A percentile compares a stretch with the other conserved stretches of the same genome.
Evolutionary conservation across 1,139 yeast species (phyloP).

Genomic region (Nadsonia commutata): DNA sequence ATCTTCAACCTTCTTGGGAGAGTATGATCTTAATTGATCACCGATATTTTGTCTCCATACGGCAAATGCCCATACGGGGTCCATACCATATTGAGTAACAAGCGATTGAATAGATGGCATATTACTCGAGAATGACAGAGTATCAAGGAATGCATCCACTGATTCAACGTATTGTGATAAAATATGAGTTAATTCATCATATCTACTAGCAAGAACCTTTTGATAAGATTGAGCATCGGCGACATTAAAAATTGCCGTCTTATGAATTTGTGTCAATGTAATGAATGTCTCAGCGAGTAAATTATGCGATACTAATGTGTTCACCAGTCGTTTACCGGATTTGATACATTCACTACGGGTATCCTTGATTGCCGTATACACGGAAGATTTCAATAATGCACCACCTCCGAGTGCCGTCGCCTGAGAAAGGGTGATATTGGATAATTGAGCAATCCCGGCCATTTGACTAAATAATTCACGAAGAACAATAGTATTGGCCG

Average conservation of each 20-base stretch:
- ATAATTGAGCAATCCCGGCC: slow-evolving; percentile 67
- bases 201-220: slow-evolving; percentile 55
- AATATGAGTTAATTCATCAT: slow-evolving; percentile 57
- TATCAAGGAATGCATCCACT: slow-evolving; percentile 21
- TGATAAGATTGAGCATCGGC: slow-evolving; percentile 36
- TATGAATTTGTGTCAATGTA: slow-evolving; percentile 39
- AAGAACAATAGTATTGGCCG: slow-evolving; percentile 52
- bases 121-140: slow-evolving; percentile 8
- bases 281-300: slow-evolving; percentile 51
- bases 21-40: slow-evolving; percentile 18
- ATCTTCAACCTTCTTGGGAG: slow-evolving; percentile 4
- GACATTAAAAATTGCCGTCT: slow-evolving; percentile 22
- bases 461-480: slow-evolving; percentile 56
- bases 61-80: slow-evolving; percentile 60
- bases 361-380: slow-evolving; percentile 53
- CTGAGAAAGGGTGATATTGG: slow-evolving; percentile 52
- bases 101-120: slow-evolving; percentile 37
- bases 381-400: slow-evolving; percentile 37
- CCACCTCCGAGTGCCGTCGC: slow-evolving; percentile 58
- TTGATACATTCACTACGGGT: slow-evolving; percentile 17
- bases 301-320: slow-evolving; percentile 31
- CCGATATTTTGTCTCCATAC: slow-evolving; percentile 50
- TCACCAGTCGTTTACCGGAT: slow-evolving; percentile 41
- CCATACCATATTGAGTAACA: slow-evolving; percentile 34
- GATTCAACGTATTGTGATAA: slow-evolving; percentile 51